These are phyloP conservation scores for Gelatoporia subvermispora DNA, from an alignment of 768 basidiomycete genomes.

Conservation along the genomic window DNA sequence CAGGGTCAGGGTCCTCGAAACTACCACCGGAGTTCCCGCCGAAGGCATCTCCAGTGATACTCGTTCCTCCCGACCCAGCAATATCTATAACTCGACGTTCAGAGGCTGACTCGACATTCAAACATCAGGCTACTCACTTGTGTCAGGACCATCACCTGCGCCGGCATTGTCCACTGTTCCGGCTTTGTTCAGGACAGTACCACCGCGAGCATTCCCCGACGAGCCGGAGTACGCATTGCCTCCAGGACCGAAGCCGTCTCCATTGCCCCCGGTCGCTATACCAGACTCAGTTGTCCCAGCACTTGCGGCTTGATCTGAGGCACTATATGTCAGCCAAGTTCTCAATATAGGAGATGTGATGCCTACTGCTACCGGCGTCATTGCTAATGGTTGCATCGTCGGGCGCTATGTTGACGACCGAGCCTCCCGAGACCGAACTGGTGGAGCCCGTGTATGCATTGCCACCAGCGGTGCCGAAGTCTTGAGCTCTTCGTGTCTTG, in stretches of 20 bases:
- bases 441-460: constrained; percentile 19
- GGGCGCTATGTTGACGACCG: constrained; percentile 11
- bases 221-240: constrained; percentile 23
- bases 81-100: too few species aligned
- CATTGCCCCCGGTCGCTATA: constrained; percentile 18
- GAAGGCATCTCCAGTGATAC: too few species aligned
- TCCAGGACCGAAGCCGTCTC: constrained; percentile 17
- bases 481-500: constrained; percentile 5
- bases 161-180: constrained; percentile 14
- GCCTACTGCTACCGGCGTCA: constrained; percentile 11
- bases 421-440: constrained; percentile 12
- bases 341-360: too few species aligned
- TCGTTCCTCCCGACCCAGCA: too few species aligned
- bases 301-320: constrained; percentile 16
- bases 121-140: too few species aligned
- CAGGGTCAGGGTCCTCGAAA: too few species aligned
- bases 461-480: constrained; percentile 16
- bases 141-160: too few species aligned
- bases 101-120: too few species aligned
- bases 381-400: constrained; percentile 6
- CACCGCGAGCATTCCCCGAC: constrained; percentile 14
- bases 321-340: constrained; percentile 1
- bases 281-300: constrained; percentile 16
- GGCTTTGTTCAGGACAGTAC: constrained; percentile 13
- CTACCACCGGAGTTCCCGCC: too few species aligned